Percentiles rank a stretch among this genome's conserved stretches.
Evolutionary conservation across 768 basidiomycete species (phyloP).

Genomic region (Tubosaeta sp.): DNA sequence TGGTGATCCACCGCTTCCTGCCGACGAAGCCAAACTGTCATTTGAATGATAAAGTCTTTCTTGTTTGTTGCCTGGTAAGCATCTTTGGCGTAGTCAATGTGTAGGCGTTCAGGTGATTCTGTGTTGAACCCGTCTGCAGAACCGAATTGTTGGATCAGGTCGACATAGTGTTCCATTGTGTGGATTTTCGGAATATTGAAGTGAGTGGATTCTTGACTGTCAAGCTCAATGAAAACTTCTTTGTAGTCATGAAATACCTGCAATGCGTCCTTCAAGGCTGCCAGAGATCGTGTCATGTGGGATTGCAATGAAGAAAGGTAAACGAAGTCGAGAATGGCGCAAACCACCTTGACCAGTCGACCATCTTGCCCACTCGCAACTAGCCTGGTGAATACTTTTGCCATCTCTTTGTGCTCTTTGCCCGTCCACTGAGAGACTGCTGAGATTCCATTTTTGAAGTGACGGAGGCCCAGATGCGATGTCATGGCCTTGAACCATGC

Average conservation of each 20-base stretch:
- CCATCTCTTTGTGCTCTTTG: background rate
- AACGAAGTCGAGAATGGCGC: too few species aligned
- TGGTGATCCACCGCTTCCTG: conserved; percentile 28
- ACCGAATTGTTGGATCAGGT: conserved; percentile 25
- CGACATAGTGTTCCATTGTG: conserved; percentile 24
- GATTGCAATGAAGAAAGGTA: too few species aligned
- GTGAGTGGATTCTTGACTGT: conserved; percentile 12
- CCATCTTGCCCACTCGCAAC: background rate
- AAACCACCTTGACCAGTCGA: too few species aligned
- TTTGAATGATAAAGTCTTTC: too few species aligned
- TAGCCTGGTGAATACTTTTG: background rate
- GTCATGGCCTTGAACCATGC: background rate
- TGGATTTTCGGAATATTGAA: conserved; percentile 40
- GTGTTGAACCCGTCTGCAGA: conserved; percentile 30
- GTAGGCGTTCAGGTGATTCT: too few species aligned
- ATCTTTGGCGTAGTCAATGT: too few species aligned
- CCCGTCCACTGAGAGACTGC: background rate
- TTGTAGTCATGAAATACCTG: conserved; percentile 27
- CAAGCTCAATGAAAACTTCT: conserved; percentile 27
- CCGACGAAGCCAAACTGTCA: too few species aligned
- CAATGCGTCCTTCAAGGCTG: conserved; percentile 20
- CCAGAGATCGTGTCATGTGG: too few species aligned
- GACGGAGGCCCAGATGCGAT: background rate
- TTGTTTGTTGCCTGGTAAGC: too few species aligned
- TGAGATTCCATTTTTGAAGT: background rate